Evolutionary conservation across 2,329 filamentous ascomycete genomes (phyloP), one percentile per base, ranked within the genome.

Genomic region (Alternaria sp.): DNA sequence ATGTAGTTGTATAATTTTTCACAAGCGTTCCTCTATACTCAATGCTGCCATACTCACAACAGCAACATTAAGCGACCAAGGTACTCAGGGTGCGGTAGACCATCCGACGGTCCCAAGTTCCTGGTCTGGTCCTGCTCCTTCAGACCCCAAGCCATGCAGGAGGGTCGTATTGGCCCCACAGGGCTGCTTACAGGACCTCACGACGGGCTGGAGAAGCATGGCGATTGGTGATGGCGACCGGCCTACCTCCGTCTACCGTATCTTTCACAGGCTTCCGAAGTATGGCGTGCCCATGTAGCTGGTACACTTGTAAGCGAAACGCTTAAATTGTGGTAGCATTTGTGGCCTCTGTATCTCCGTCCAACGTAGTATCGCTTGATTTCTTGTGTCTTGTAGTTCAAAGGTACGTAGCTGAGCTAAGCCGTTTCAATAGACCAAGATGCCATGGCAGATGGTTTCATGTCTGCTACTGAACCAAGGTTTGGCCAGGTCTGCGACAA

Each of bases 151-250:
- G 53, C 39, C 16, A 18, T 28, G 14, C 24, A 46, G 7, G 44
- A 41, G 5, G 44, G 30, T 51, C 46, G 38, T 59, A 42, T 51
- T n/a, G 43, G 49, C 53, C 53, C 63, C 61, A 59, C 63, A 51
- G 43, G 52, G 52, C 63, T 64, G 63, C 63, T 66, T 54, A 66
- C 53, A 46, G 46, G 38, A 44, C 36, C 20, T 38, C 11, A 38
- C n/a, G 44, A 20, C 24, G 9, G 20, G 16, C 48, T 47, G 32
- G 57, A 36, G 18, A 30, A 28, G 43, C 7, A 20, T 18, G 22
- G 30, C 51, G 42, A 66, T 63, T 55, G 61, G 59, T 30, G 24
- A 38, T 24, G 11, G 5, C 34, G 20, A 43, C 16, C 44, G 28
- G 20, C 34, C 49, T 16, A 43, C 26, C 48, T 38, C 18, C 41